A percentile compares a stretch with the other conserved stretches of the same genome.
Conservation (phyloP, 2,329 filamentous ascomycete species). For the Pseudogymnoascus sp. region DNA sequence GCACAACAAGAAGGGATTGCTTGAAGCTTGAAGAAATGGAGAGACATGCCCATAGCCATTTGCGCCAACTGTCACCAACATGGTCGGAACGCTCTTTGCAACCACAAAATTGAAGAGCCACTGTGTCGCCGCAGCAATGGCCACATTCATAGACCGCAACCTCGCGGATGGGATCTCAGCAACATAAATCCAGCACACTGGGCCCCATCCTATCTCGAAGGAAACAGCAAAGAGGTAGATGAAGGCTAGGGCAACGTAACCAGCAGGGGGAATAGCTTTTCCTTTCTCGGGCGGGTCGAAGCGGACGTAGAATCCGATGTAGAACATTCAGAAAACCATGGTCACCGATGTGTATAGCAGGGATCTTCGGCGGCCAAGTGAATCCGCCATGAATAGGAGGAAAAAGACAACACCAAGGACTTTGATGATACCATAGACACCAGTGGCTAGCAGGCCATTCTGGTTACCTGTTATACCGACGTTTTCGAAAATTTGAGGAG, state of each 20-base stretch:
- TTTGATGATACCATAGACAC: constrained; percentile 64
- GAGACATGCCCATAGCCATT: constrained; percentile 16
- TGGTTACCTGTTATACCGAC: constrained; percentile 51
- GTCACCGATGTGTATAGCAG: constrained; percentile 40
- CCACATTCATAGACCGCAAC: constrained; percentile 54
- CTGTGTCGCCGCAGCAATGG: constrained; percentile 57
- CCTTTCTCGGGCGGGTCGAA: constrained; percentile 40
- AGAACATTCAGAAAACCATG: constrained; percentile 53
- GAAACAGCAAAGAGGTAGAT: constrained; percentile 62
- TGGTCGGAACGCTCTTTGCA: constrained; percentile 32
- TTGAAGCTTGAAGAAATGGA: background rate
- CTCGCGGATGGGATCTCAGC: constrained; percentile 59
- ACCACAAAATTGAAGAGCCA: constrained; percentile 69
- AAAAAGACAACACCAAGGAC: constrained; percentile 54
- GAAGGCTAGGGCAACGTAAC: constrained; percentile 57
- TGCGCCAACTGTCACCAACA: constrained; percentile 14
- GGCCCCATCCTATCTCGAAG: constrained; percentile 61
- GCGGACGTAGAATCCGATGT: constrained; percentile 58
- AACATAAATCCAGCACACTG: constrained; percentile 62
- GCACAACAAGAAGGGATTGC: background rate
- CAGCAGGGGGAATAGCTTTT: constrained; percentile 32
- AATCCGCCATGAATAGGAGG: constrained; percentile 55
- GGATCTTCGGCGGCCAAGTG: constrained; percentile 49
- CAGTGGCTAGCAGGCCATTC: constrained; percentile 58
- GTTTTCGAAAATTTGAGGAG: constrained; percentile 57